Percentiles rank a stretch among this genome's conserved stretches.
Evolutionary conservation across 345 rosid species (phyloP).

Genomic region (Aquilaria yunnanensis): DNA sequence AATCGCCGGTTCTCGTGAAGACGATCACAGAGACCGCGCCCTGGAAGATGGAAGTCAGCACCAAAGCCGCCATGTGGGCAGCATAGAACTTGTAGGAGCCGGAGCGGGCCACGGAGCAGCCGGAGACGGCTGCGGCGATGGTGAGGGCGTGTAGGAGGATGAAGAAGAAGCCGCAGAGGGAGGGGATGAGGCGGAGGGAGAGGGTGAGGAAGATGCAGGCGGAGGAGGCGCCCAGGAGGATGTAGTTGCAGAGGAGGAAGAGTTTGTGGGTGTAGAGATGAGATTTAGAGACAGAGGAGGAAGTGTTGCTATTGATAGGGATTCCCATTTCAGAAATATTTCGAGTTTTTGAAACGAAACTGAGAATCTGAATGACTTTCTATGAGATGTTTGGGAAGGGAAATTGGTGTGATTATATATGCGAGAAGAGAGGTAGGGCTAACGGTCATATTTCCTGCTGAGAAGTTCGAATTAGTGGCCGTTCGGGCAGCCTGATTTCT

Average conservation of each 20-base stretch:
- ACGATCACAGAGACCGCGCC: conserved; percentile 85
- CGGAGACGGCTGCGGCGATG: conserved; percentile 52
- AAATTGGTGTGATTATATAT: too few relatives aligned
- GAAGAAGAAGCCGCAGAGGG: conserved; percentile 59
- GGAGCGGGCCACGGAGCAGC: conserved; percentile 65
- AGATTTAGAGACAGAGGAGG: conserved; percentile 21
- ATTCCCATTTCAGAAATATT: conserved; percentile 26
- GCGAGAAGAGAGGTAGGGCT: too few relatives aligned
- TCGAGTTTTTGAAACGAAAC: neutral
- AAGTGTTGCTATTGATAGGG: conserved; percentile 6
- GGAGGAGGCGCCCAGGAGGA: conserved; percentile 84
- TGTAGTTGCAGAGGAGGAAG: conserved; percentile 80
- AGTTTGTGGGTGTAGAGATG: conserved; percentile 58
- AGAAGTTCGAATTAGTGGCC: too few relatives aligned
- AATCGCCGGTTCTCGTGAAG: conserved; percentile 58
- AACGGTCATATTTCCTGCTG: too few relatives aligned
- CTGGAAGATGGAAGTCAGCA: conserved; percentile 80
- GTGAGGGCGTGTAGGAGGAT: conserved; percentile 57
- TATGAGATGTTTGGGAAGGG: too few relatives aligned
- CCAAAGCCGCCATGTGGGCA: conserved; percentile 83
- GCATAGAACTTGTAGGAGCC: conserved; percentile 57
- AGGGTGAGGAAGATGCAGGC: conserved; percentile 87
- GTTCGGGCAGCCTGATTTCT: too few relatives aligned
- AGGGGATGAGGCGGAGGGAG: conserved; percentile 89
- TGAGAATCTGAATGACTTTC: too few relatives aligned